phyloP scores from a whole-genome alignment of 192 early-diverging fungal genomes.

The Coemansia sp. region DNA sequence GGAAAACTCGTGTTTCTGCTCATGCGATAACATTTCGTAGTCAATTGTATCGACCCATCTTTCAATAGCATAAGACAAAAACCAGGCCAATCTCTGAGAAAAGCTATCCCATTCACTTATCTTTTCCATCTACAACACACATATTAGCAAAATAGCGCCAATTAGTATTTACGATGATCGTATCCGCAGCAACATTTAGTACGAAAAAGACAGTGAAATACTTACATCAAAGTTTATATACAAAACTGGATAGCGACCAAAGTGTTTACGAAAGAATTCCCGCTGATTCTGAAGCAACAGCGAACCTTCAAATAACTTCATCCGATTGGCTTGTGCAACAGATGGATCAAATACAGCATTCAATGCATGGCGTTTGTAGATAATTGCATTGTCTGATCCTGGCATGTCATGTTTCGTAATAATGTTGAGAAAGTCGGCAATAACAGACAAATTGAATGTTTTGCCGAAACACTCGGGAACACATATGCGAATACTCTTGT shows the following conservation, averaged over 20 bases:
- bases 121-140: neutral
- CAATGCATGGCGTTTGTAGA: neutral
- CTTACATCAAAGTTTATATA: constrained; percentile 1
- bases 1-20: neutral
- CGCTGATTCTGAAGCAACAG: neutral
- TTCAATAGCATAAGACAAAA: neutral
- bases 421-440: constrained; percentile 1
- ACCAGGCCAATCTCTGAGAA: neutral
- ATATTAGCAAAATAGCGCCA: neutral
- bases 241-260: constrained; percentile 7
- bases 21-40: neutral
- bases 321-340: neutral
- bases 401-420: neutral
- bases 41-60: neutral
- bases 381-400: neutral
- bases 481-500: constrained; percentile 2
- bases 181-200: neutral
- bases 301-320: neutral
- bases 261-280: neutral
- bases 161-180: neutral
- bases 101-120: neutral
- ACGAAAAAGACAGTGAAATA: neutral
- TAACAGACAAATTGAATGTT: neutral
- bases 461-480: constrained; percentile 6
- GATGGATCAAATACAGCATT: neutral